Base-by-base conservation (phyloP, 768 basidiomycete species). In the Cystobasidium ongulense region DNA sequence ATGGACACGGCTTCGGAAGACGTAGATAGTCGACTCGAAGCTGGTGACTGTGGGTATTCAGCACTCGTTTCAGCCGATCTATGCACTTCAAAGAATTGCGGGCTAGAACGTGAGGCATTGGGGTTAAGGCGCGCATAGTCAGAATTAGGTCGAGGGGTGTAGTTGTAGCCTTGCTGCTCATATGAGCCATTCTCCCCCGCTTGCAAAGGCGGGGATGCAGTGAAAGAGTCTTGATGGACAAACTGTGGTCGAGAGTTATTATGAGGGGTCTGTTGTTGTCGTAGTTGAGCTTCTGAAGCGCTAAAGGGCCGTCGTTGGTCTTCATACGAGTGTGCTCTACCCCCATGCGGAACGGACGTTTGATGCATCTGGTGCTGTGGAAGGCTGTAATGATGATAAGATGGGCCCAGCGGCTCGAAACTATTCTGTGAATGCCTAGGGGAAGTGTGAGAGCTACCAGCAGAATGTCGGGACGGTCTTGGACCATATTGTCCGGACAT, bases 211-310 rank as follows among this genome's bases (percentile, higher is more conserved):
- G 65, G 65, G 10, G 65, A 67, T 23, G 41, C 52, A 25, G 65
- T 67, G 65, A 67, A 67, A 7, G 65, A 50, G 23, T 29, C 65
- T 29, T 67, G 41, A 7, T 67, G 41, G 15, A 50, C 65, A 39
- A 67, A 50, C 15, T 38, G 65, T n/a, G 43, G 65, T 53, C 52
- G 65, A 52, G 29, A 23, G 29, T 67, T 50, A n/a, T 50, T 50
- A 17, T 50, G 46, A 50, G 46, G 18, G 15, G n/a, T 3, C n/a
- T 50, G 46, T 11, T 11, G 7, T 50, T 8, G 21, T 7, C 13
- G 11, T 15, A 15, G 18, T n/a, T 61, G 57, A 15, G 13, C 57
- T 38, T 61, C 57, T 17, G 57, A 8, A 38, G 57, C 15, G 57
- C 57, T 61, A 25, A 61, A 61, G 2, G 57, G 31, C 17, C 57